These are phyloP conservation scores for Candida smagusa DNA, from an alignment of 1,139 yeast species.

Conservation along the genomic window DNA sequence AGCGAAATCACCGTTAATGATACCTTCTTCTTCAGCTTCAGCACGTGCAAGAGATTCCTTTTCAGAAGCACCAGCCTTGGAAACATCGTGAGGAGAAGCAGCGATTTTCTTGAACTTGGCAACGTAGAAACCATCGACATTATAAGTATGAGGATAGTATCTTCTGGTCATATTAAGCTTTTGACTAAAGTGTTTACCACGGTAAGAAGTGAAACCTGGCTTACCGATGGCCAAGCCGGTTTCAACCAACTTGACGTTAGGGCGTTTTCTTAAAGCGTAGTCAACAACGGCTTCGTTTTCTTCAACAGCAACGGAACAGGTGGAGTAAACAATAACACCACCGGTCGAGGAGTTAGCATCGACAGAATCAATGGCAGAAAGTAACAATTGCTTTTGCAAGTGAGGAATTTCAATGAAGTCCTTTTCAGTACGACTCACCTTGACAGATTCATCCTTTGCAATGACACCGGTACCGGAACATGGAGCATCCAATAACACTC, in stretches of 20 bases:
- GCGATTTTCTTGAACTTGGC: conserved; percentile 94
- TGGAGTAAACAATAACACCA: conserved; percentile 92
- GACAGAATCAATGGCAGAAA: conserved; percentile 96
- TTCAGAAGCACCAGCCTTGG: conserved; percentile 87
- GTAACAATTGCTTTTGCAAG: conserved; percentile 86
- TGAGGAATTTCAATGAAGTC: conserved; percentile 97
- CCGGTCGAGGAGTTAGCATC: conserved; percentile 91
- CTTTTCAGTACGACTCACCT: conserved; percentile 89
- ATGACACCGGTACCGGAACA: conserved; percentile 99
- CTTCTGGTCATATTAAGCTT: conserved; percentile 80
- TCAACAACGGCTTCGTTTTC: conserved; percentile 99
- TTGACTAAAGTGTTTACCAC: conserved; percentile 89
- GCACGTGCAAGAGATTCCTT: conserved; percentile 78
- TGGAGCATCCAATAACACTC: conserved; percentile 95
- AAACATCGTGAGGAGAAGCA: conserved; percentile 76
- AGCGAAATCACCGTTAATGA: conserved; percentile 84
- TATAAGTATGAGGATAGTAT: conserved; percentile 96
- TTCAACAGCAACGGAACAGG: conserved; percentile 97
- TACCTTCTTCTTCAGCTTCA: conserved; percentile 76
- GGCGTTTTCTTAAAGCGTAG: conserved; percentile 93
- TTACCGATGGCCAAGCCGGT: conserved; percentile 94
- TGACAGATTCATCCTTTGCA: conserved; percentile 94
- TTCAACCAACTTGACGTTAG: conserved; percentile 92
- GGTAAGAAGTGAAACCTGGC: conserved; percentile 88
- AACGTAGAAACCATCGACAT: conserved; percentile 97